A percentile compares a stretch with the other conserved stretches of the same genome.
Evolutionary conservation across 441 rosid genomes (phyloP).

Genomic region (Flueggea neowawraea): DNA sequence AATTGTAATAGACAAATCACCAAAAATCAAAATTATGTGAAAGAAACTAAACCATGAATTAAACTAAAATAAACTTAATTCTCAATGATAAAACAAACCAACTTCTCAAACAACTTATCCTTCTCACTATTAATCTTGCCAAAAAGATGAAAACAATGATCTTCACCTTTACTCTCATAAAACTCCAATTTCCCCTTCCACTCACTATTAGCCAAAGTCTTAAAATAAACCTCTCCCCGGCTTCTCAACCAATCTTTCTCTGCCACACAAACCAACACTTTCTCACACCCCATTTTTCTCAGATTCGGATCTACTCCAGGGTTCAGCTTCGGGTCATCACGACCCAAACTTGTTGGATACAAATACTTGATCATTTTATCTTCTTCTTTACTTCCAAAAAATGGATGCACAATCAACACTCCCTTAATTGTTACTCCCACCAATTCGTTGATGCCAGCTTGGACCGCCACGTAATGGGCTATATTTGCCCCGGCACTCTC

Average conservation of each 20-base stretch:
- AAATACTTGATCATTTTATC: slow-evolving; percentile 32
- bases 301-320: slow-evolving; percentile 38
- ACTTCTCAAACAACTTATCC: slow-evolving; percentile 19
- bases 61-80: background rate
- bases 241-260: slow-evolving; percentile 33
- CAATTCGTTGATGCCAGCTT: slow-evolving; percentile 20
- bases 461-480: slow-evolving; percentile 29
- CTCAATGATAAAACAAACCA: slow-evolving; percentile 31
- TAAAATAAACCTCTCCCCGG: slow-evolving; percentile 30
- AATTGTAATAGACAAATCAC: too few relatives aligned
- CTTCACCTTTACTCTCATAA: slow-evolving; percentile 33
- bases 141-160: slow-evolving; percentile 32
- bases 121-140: slow-evolving; percentile 9
- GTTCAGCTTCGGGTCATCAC: slow-evolving; percentile 36
- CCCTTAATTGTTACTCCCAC: slow-evolving; percentile 22
- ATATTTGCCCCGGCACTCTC: slow-evolving; percentile 49
- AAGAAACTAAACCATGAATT: too few relatives aligned
- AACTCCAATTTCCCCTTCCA: slow-evolving; percentile 31
- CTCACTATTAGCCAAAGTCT: slow-evolving; percentile 20
- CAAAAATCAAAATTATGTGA: too few relatives aligned
- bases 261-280: slow-evolving; percentile 43
- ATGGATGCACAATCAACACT: slow-evolving; percentile 39
- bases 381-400: slow-evolving; percentile 29
- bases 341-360: slow-evolving; percentile 31
- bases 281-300: slow-evolving; percentile 13